Evolutionary conservation across 768 basidiomycete species (phyloP), one percentile per base, ranked within the genome.

Genomic region (Tulasnella sp.): DNA sequence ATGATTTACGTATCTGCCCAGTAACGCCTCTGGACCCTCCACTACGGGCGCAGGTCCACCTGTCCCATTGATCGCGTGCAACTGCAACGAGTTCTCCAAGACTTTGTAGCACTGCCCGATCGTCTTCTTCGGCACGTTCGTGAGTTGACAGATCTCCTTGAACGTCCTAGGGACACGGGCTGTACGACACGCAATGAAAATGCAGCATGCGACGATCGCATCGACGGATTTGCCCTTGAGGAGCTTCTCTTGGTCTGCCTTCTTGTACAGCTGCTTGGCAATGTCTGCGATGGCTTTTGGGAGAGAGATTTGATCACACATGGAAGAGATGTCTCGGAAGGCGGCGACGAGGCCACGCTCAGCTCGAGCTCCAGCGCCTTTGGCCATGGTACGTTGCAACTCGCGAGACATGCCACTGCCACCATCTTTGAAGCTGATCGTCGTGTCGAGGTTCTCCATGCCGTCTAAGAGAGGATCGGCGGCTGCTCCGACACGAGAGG

Each of bases 401-500:
- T 92, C 89, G 27, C 85, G 82, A 24, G 96, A 86, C 52, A 95
- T 80, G 54, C 96, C 96, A 2, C 90, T 86, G 52, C 93, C 89
- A 63, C 94, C 94, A 68, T 98, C 96, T 52, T 87, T 83, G 73
- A 95, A 96, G 65, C 89, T 89, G 71, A 98, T 97, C 59, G 90
- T 81, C 32, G 96, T 98, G 67, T 93, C 87, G 49, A 98, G 80
- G 70, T 95, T 88, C 68, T 96, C 94, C 67, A 91, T 85, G 41
- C 92, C 93, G 71, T 97, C 92, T 75, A 98, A 78, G 44, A 94
- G 75, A 29, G 94, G 91, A 72, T 97, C 92, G 19, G 86, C 82
- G 45, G 93, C 92, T 56, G 91, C 93, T 75, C 96, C 96, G 66
- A 99, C 96, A 86, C 96, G 96, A 65, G 96, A 98, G 64, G 96